Conservation (phyloP, 345 rosid genomes). For the Rubroshorea leprosula region DNA sequence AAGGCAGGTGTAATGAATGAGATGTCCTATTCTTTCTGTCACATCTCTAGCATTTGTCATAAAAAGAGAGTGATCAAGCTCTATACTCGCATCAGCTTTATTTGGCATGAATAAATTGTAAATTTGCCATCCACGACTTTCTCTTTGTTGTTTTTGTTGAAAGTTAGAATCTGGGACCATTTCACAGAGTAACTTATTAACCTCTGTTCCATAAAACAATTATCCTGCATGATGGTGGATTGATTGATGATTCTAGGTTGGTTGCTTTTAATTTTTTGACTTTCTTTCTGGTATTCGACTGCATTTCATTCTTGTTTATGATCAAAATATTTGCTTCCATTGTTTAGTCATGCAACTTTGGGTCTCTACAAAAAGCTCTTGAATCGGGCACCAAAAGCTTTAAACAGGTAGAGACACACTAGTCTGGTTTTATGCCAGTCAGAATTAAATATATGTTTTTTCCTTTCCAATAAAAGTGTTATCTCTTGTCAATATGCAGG, state of each 20-base stretch:
- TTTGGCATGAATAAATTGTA: background rate
- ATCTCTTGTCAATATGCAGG: constrained; percentile 35
- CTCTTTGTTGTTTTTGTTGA: background rate
- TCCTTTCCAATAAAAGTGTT: constrained; percentile 2
- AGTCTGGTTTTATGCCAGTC: background rate
- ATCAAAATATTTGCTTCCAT: constrained; percentile 11
- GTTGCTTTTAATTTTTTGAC: background rate
- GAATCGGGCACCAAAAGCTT: constrained; percentile 74
- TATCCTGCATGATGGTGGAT: too few relatives aligned
- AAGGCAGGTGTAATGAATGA: too few relatives aligned
- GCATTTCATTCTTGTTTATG: constrained; percentile 3
- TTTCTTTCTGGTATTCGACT: constrained; percentile 2
- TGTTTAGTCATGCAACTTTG: constrained; percentile 86
- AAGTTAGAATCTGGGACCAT: background rate
- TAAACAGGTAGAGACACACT: constrained; percentile 46
- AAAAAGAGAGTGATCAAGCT: background rate
- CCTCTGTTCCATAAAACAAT: background rate
- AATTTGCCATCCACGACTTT: background rate
- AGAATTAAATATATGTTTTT: background rate
- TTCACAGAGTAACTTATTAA: background rate
- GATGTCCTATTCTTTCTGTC: too few relatives aligned
- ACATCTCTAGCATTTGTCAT: background rate
- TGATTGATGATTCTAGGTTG: background rate
- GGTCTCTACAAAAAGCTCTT: constrained; percentile 85
- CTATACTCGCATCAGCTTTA: background rate